phyloP scores from a whole-genome alignment of 78 protist species.

The Monosiga brevicollis region DNA sequence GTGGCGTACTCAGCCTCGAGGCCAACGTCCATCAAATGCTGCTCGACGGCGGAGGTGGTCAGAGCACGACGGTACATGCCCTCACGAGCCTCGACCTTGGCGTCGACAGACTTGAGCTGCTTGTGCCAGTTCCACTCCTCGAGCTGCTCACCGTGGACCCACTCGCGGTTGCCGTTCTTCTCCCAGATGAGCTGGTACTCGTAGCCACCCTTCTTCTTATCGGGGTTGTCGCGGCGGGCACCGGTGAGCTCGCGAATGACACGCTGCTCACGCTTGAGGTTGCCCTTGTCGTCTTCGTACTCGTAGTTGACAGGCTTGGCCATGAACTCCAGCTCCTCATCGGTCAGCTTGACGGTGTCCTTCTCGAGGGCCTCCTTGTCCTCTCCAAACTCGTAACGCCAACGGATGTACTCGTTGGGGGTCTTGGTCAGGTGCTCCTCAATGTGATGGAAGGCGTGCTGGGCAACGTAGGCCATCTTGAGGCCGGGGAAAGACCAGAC shows the following conservation, averaged over 20 bases:
- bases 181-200: constrained; percentile 4
- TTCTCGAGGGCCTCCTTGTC: constrained; percentile 44
- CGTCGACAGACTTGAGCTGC: constrained; percentile 42
- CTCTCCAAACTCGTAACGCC: constrained; percentile 37
- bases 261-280: constrained; percentile 24
- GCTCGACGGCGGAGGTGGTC: constrained; percentile 41
- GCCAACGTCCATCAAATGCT: constrained; percentile 32
- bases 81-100: constrained; percentile 27
- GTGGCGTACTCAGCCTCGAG: constrained; percentile 40
- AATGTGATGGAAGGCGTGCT: constrained; percentile 51
- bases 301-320: constrained; percentile 13
- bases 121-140: constrained; percentile 27
- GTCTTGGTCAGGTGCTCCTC: constrained; percentile 27
- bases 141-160: constrained; percentile 28
- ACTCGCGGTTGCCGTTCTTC: constrained; percentile 7
- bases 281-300: constrained; percentile 15
- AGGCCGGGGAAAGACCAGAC: constrained; percentile 48
- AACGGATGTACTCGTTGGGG: constrained; percentile 52
- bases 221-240: constrained; percentile 19
- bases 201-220: constrained; percentile 15
- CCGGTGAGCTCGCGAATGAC: constrained; percentile 27
- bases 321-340: constrained; percentile 44
- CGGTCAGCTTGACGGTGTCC: constrained; percentile 23
- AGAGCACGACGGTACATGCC: constrained; percentile 34
- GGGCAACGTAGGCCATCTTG: constrained; percentile 46